A percentile compares a stretch with the other conserved stretches of the same genome.
These are phyloP conservation scores for Anacardium occidentale DNA, from an alignment of 345 rosid genomes.

Conservation along the genomic window DNA sequence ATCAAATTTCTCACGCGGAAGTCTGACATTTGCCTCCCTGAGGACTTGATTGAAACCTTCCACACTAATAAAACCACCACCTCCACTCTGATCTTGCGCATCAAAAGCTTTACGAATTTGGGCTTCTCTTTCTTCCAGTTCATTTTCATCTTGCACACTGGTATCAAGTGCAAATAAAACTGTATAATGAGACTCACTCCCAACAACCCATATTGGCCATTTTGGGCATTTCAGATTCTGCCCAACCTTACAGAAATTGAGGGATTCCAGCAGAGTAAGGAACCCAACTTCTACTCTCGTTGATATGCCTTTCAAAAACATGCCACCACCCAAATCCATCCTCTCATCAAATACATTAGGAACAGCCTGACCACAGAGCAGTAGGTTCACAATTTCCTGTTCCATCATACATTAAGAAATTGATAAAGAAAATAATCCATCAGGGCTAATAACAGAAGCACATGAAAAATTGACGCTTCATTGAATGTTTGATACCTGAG, in stretches of 20 bases:
- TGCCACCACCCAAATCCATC: constrained; percentile 97
- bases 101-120: constrained; percentile 88
- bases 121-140: constrained; percentile 91
- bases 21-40: constrained; percentile 55
- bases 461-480: neutral
- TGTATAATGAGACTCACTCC: constrained; percentile 98
- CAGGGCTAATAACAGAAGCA: constrained; percentile 9
- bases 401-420: constrained; percentile 19
- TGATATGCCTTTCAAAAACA: constrained; percentile 88
- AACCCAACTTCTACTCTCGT: constrained; percentile 90
- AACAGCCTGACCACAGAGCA: constrained; percentile 95
- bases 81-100: constrained; percentile 96
- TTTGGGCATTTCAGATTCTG: constrained; percentile 84
- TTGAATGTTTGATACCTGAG: constrained; percentile 61
- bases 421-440: neutral
- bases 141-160: constrained; percentile 88
- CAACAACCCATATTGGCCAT: constrained; percentile 99
- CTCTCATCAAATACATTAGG: constrained; percentile 93
- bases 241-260: constrained; percentile 94
- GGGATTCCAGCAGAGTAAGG: constrained; percentile 91
- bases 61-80: constrained; percentile 94
- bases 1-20: constrained; percentile 68
- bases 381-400: constrained; percentile 93
- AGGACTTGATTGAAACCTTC: constrained; percentile 93
- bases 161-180: constrained; percentile 89